Base-by-base conservation (phyloP, 108 stramenopile genomes). In the Fistulifera pelliculosa region DNA sequence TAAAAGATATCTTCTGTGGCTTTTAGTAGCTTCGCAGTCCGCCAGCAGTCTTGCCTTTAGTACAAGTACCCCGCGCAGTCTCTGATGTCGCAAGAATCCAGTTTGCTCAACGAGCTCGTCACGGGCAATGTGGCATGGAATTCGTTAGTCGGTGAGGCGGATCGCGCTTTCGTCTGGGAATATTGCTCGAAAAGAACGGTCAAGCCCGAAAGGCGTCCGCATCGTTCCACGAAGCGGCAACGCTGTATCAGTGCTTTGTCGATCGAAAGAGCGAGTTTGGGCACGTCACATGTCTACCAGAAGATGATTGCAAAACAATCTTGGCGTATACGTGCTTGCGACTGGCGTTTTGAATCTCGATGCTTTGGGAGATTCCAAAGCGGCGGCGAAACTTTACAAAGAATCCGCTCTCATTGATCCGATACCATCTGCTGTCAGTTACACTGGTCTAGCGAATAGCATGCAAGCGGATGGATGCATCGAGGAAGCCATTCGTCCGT, bases 201-300 rank as follows among this genome's bases (percentile, higher is more conserved):
- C 67, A 80, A 50, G 59, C 83, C 21, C 75, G 89, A 28, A 64
- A 74, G 7, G 84, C 89, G 6, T 56, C 61, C 16, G 81, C 70
- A 2, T 71, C 77, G 3, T 85, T 84, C 62, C 90, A 92, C 56
- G 83, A 87, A 66, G 83, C 85, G 2, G 90, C 85, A 0, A 92
- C 90, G 7, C 61, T 92, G 13, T 92, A 77, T 60, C 90, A 92
- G 47, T 85, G 90, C 65, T 92, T 62, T 65, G 55, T 87, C 24
- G 83, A 87, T 25, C 59, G 54, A 14, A 41, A 59, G 0, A 56
- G 69, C 23, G 68, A 59, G 8, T 92, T 92, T 68, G 61, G 54
- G 45, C 83, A 83, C 42, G 90, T 92, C 13, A 87, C 83, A 14
- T 64, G 74, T 49, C 64, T 83, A 10, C 28, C 48, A 3, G 26